Conservation (phyloP, 83 land plant genomes). For the Picea mariana region DNA sequence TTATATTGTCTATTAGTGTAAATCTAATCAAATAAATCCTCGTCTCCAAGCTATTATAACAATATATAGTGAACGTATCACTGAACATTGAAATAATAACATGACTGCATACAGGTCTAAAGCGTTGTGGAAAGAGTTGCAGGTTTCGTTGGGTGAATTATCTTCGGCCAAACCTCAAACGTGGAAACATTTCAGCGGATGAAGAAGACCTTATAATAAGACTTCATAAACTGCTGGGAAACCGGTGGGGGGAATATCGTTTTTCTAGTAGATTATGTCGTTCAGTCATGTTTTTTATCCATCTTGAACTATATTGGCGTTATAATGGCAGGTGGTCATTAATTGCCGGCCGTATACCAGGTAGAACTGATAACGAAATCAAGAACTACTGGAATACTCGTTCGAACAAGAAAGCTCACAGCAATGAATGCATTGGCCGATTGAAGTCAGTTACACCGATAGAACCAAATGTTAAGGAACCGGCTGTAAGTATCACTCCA, state of each 20-base stretch:
- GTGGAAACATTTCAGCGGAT: constrained; percentile 7
- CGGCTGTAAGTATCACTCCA: neutral
- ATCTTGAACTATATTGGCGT: no score
- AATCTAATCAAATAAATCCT: no score
- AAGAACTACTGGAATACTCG: neutral
- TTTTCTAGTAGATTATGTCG: no score
- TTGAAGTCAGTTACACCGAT: neutral
- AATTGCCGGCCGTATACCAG: neutral
- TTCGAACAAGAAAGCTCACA: neutral
- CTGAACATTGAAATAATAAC: neutral
- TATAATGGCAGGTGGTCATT: neutral
- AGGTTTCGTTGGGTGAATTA: constrained; percentile 2
- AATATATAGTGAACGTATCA: no score
- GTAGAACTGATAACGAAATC: neutral
- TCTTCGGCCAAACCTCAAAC: neutral
- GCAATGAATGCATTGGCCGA: no score
- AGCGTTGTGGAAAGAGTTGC: constrained; percentile 14
- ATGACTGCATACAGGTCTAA: neutral
- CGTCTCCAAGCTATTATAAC: no score
- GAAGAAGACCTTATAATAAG: constrained; percentile 14
- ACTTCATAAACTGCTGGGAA: constrained; percentile 4
- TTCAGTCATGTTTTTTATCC: no score
- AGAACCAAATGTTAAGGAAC: neutral
- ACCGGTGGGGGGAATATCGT: neutral
- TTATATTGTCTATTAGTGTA: neutral